Evolutionary conservation across 23 red algal species (phyloP).

Genomic region (Cyanidiococcus yangmingshanensis): DNA sequence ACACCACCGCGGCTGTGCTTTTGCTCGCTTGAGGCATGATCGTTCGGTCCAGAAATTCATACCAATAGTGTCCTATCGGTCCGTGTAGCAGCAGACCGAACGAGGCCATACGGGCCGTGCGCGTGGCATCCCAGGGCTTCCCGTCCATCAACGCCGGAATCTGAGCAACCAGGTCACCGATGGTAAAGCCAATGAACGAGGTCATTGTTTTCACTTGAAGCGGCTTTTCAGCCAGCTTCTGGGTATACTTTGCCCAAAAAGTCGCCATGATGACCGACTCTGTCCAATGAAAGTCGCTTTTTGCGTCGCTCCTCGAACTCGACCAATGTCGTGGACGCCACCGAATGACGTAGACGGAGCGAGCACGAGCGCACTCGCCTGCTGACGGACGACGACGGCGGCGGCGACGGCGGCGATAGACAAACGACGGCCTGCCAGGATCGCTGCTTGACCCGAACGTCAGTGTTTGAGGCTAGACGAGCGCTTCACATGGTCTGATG

Average conservation of each 20-base stretch:
- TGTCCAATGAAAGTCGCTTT: no score
- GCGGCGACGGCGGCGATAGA: no score
- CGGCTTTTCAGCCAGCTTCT: slow-evolving; percentile 63
- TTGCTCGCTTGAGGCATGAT: slow-evolving; percentile 85
- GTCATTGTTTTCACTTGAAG: slow-evolving; percentile 97
- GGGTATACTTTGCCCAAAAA: slow-evolving; percentile 93
- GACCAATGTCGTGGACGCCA: no score
- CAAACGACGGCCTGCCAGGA: no score
- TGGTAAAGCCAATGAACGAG: slow-evolving; percentile 82
- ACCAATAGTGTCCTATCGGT: slow-evolving; percentile 99
- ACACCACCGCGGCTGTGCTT: slow-evolving; percentile 53
- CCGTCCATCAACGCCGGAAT: slow-evolving; percentile 68
- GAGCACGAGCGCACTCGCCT: no score
- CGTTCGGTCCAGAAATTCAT: slow-evolving; percentile 79
- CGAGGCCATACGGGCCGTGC: slow-evolving; percentile 77
- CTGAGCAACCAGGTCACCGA: slow-evolving; percentile 98
- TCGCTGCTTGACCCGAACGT: no score
- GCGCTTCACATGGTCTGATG: no score
- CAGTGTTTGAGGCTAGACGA: no score
- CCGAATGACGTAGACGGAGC: no score
- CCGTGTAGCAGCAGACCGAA: slow-evolving; percentile 86
- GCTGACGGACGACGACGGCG: no score
- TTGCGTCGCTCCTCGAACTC: no score
- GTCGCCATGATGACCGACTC: slow-evolving; percentile 62
- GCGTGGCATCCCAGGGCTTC: slow-evolving; percentile 68